phyloP scores from a whole-genome alignment of 768 basidiomycete species.

The Stropharia rugosoannulata region DNA sequence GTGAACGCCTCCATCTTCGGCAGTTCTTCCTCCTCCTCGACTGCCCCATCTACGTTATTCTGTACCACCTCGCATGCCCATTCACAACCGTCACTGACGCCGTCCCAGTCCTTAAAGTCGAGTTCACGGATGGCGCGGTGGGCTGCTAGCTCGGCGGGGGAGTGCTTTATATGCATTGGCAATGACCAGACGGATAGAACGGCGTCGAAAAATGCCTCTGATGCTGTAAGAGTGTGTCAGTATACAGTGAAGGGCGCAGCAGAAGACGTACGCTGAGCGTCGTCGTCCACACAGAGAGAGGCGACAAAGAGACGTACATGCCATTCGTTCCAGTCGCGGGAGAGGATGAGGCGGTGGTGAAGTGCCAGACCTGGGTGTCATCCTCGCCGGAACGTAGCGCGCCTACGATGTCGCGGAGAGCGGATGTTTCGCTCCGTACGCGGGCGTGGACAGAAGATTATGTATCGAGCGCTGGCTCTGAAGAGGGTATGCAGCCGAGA shows the following conservation, averaged over 20 bases:
- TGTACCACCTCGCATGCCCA: conserved; percentile 62
- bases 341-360: conserved; percentile 40
- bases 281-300: conserved; percentile 52
- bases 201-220: conserved; percentile 45
- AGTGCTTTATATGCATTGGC: conserved; percentile 77
- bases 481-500: conserved; percentile 45
- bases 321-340: conserved; percentile 58
- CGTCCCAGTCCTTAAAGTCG: conserved; percentile 85
- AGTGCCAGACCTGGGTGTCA: conserved; percentile 58
- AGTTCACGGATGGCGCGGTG: conserved; percentile 60
- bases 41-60: conserved; percentile 50
- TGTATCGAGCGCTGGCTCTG: no score
- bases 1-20: not conserved
- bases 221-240: conserved; percentile 27
- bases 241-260: not conserved
- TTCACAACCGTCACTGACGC: conserved; percentile 57
- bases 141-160: conserved; percentile 79
- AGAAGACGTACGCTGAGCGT: conserved; percentile 28
- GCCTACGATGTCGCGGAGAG: conserved; percentile 60
- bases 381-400: conserved; percentile 28
- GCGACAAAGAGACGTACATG: conserved; percentile 65
- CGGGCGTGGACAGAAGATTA: conserved; percentile 29
- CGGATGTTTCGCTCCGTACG: conserved; percentile 45
- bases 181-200: conserved; percentile 71
- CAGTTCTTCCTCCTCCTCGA: conserved; percentile 24